These are phyloP conservation scores for Penicillium glabrum DNA, from an alignment of 2,329 filamentous ascomycete genomes.

Conservation along the genomic window DNA sequence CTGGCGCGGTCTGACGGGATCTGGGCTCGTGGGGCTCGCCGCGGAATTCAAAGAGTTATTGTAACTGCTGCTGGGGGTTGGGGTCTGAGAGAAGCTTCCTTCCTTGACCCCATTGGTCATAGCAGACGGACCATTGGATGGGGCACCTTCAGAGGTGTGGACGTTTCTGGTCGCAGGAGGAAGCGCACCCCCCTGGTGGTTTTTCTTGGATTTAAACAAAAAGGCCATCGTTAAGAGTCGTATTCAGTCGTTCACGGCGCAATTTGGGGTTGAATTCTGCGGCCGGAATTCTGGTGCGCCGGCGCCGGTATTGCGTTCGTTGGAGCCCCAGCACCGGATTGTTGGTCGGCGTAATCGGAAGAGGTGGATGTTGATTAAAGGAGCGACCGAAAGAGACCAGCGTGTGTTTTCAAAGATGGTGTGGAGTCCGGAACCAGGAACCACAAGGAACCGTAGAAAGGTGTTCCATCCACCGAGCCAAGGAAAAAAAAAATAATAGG, in stretches of 20 bases:
- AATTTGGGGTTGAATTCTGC: slow-evolving; percentile 6
- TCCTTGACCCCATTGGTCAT: slow-evolving; percentile 49
- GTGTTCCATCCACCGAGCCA: slow-evolving; percentile 17
- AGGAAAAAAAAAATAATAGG: slow-evolving; percentile 9
- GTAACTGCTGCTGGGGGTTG: slow-evolving; percentile 73
- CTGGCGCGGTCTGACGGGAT: slow-evolving; percentile 60
- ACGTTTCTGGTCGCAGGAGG: slow-evolving; percentile 58
- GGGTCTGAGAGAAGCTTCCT: slow-evolving; percentile 50
- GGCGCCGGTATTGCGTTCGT: slow-evolving; percentile 10
- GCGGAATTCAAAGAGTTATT: slow-evolving; percentile 68
- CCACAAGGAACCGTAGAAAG: slow-evolving; percentile 20
- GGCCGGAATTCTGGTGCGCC: slow-evolving; percentile 11
- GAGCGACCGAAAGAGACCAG: slow-evolving; percentile 11
- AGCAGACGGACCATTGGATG: slow-evolving; percentile 42
- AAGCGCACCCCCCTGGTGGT: slow-evolving; percentile 55
- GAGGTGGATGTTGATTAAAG: slow-evolving; percentile 1
- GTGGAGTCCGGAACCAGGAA: slow-evolving; percentile 27
- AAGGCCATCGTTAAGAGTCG: slow-evolving; percentile 65
- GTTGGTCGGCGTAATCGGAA: background rate
- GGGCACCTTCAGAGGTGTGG: slow-evolving; percentile 55
- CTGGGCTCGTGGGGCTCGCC: slow-evolving; percentile 63
- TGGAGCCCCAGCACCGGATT: slow-evolving; percentile 1
- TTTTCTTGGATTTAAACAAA: slow-evolving; percentile 80
- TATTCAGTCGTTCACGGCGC: slow-evolving; percentile 34
- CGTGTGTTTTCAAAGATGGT: slow-evolving; percentile 16